These are phyloP conservation scores for Malus sieversii DNA, from an alignment of 306 rosid species.

Conservation along the genomic window DNA sequence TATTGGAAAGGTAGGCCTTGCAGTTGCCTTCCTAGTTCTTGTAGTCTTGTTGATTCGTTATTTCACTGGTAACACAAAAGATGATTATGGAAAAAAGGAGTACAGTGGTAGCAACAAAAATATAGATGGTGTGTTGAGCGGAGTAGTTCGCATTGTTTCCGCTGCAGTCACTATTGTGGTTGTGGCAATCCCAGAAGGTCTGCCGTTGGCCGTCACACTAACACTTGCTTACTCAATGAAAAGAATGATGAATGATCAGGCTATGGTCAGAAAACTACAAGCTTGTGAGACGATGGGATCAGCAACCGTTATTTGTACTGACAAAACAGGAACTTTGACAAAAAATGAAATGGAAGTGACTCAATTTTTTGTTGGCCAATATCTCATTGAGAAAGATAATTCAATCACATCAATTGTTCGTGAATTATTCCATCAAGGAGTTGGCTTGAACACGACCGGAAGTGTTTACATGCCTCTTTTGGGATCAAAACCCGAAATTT, in stretches of 20 bases:
- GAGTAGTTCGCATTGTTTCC: constrained; percentile 52
- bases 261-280: constrained; percentile 85
- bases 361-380: constrained; percentile 60
- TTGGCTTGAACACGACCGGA: constrained; percentile 72
- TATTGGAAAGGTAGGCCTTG: constrained; percentile 81
- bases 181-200: constrained; percentile 90
- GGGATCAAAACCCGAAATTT: constrained; percentile 52
- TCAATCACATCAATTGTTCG: constrained; percentile 29
- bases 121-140: constrained; percentile 33
- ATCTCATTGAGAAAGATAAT: constrained; percentile 27
- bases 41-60: constrained; percentile 63
- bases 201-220: constrained; percentile 82
- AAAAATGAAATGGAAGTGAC: constrained; percentile 73
- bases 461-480: constrained; percentile 43
- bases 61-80: constrained; percentile 60
- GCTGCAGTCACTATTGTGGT: constrained; percentile 81
- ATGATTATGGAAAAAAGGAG: constrained; percentile 37
- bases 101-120: constrained; percentile 33
- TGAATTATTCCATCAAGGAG: constrained; percentile 53
- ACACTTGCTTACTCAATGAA: constrained; percentile 91
- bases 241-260: constrained; percentile 88
- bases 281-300: constrained; percentile 97
- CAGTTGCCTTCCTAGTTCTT: constrained; percentile 79
- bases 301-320: constrained; percentile 81
- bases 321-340: constrained; percentile 80